phyloP scores from a whole-genome alignment of 305 asterid species.

The Lippia alba region DNA sequence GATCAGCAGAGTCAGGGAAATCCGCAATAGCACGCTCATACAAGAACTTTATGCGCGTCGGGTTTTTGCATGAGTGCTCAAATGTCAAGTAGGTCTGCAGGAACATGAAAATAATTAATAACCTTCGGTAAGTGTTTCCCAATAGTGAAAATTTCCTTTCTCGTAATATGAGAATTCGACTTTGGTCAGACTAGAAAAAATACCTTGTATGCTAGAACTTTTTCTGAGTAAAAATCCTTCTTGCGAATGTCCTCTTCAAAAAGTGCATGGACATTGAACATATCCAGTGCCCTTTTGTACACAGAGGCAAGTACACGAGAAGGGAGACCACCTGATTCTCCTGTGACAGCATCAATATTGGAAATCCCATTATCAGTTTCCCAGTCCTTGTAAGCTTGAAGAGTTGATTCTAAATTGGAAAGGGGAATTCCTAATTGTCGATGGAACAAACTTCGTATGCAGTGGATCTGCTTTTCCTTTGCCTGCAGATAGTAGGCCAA shows the following conservation, averaged over 20 bases:
- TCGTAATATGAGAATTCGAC: too few relatives aligned
- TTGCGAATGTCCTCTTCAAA: constrained; percentile 71
- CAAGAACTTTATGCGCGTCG: constrained; percentile 88
- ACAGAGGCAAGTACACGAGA: constrained; percentile 58
- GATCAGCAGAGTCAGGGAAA: constrained; percentile 74
- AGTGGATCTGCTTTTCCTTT: constrained; percentile 85
- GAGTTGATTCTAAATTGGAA: constrained; percentile 57
- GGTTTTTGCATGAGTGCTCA: constrained; percentile 92
- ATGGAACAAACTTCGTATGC: constrained; percentile 69
- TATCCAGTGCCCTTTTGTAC: constrained; percentile 78
- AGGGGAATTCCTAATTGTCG: constrained; percentile 93
- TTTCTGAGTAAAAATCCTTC: constrained; percentile 61
- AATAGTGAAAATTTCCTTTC: too few relatives aligned
- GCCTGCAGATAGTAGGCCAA: constrained; percentile 52
- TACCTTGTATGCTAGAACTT: constrained; percentile 81
- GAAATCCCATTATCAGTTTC: constrained; percentile 66
- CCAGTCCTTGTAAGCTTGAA: constrained; percentile 76
- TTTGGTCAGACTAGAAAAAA: background rate
- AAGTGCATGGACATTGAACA: constrained; percentile 68
- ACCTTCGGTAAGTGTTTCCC: too few relatives aligned
- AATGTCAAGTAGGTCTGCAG: constrained; percentile 82
- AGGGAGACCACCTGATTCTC: constrained; percentile 67
- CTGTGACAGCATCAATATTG: constrained; percentile 50
- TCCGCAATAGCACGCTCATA: constrained; percentile 88
- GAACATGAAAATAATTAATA: constrained; percentile 32